These are phyloP conservation scores for Colletotrichum sublineola DNA, from an alignment of 2,329 filamentous ascomycete genomes.

Conservation along the genomic window DNA sequence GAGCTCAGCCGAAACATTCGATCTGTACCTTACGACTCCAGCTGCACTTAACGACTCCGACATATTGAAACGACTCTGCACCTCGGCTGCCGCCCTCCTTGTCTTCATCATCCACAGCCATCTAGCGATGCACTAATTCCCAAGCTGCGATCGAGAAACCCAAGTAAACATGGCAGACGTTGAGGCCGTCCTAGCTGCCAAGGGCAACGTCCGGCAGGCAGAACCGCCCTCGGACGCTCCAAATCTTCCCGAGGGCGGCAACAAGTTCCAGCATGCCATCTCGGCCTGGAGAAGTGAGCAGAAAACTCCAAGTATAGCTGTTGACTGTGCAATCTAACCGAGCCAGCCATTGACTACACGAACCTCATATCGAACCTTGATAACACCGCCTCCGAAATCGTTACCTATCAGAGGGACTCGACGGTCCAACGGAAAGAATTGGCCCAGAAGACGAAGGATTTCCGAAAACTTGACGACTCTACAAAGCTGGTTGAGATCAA, in stretches of 20 bases:
- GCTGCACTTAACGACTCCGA: conserved; percentile 18
- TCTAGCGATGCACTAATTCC: conserved; percentile 34
- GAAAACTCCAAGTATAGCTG: conserved; percentile 42
- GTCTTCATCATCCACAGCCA: background rate
- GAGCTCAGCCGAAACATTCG: conserved; percentile 39
- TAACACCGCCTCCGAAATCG: conserved; percentile 93
- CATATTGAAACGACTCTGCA: conserved; percentile 9
- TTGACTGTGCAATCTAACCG: conserved; percentile 43
- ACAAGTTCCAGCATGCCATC: conserved; percentile 97
- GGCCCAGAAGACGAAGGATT: conserved; percentile 99
- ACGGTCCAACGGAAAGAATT: conserved; percentile 96
- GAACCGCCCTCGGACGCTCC: conserved; percentile 12
- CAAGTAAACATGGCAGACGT: conserved; percentile 44
- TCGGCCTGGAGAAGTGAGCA: conserved; percentile 90
- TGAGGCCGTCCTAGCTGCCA: conserved; percentile 41
- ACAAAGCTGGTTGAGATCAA: conserved; percentile 92
- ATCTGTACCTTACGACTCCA: conserved; percentile 17
- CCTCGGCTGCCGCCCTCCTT: background rate
- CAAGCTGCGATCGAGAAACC: conserved; percentile 13
- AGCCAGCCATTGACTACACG: conserved; percentile 85
- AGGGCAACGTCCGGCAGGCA: conserved; percentile 30
- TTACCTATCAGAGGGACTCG: conserved; percentile 93
- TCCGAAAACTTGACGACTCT: conserved; percentile 91
- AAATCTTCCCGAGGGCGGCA: conserved; percentile 70
- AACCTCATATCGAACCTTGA: conserved; percentile 88